Base-by-base conservation (phyloP, 106 monocot species). In the Amphibolis antarctica region DNA sequence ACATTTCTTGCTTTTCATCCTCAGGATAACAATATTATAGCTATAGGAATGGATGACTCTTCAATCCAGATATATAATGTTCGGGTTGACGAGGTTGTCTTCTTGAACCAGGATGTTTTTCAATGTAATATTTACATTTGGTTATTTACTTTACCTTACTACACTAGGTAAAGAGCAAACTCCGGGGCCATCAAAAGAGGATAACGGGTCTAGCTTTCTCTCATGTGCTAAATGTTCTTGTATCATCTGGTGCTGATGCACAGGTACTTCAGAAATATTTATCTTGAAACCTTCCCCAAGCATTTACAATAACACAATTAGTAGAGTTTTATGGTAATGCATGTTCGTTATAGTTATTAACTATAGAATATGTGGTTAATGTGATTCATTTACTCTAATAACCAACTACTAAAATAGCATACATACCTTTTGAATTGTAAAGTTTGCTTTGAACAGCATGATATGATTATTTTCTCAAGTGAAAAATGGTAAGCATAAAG, bases 121-220 rank as follows among this genome's bases (percentile, higher is more conserved):
- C 9, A 43, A 13, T 46, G 4, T 23, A 36, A 36, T 7, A 36
- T 36, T 36, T 2, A 36, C 36, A 36, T 36, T 36, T 36, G 4
- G 4, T 29, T 30, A 7, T 51, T 20, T 20, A 22, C 21, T 66
- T 52, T 30, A n/a, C n/a, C 5, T 52, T n/a, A 44, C 55, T 55
- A 45, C 21, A 62, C 22, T 58, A 92, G 88, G 85, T 85, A 53
- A 88, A 85, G 65, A 85, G 73, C 52, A 88, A 82, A 66, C 80
- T 92, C 42, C 79, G 66, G 69, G 88, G 88, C 15, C 92, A 92
- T 71, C 82, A 81, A 10, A 92, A 92, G 69, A 81, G 73, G 74
- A 84, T 92, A 19, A 92, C 84, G 23, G 92, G 92, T 17, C 82
- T 92, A 60, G 85, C 92, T 19, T 92, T 92, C 52, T 88, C 92